A percentile compares a stretch with the other conserved stretches of the same genome.
phyloP scores from a whole-genome alignment of 2,329 filamentous ascomycete genomes.

The Curvularia verruculosa region DNA sequence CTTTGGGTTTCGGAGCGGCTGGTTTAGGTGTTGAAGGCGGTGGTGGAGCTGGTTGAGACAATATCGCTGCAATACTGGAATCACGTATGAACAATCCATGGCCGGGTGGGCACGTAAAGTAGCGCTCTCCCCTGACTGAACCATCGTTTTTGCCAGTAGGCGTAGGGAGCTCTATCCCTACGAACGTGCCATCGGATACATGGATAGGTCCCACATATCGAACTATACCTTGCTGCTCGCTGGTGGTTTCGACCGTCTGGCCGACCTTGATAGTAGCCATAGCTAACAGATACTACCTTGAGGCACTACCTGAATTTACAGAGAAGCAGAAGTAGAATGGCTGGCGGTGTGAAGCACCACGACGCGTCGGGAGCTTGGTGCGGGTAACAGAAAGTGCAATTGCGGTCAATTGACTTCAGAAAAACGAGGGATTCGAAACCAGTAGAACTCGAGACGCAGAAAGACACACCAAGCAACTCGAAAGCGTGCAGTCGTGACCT shows the following conservation, averaged over 20 bases:
- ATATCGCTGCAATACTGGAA: conserved; percentile 65
- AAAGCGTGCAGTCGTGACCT: conserved; percentile 5
- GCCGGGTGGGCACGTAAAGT: conserved; percentile 77
- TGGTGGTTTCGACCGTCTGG: conserved; percentile 77
- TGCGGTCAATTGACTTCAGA: conserved; percentile 13
- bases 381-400: conserved; percentile 5
- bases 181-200: conserved; percentile 86
- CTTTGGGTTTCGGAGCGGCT: conserved; percentile 18
- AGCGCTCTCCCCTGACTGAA: conserved; percentile 82
- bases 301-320: not conserved
- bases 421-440: conserved; percentile 12
- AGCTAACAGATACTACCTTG: conserved; percentile 12
- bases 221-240: conserved; percentile 77
- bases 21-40: conserved; percentile 14
- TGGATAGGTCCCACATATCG: conserved; percentile 80
- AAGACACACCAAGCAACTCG: conserved; percentile 6
- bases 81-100: conserved; percentile 88
- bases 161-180: conserved; percentile 86
- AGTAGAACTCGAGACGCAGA: conserved; percentile 13
- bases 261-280: conserved; percentile 56
- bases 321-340: conserved; percentile 5
- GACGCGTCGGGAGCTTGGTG: conserved; percentile 21
- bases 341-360: conserved; percentile 12
- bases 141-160: conserved; percentile 92
- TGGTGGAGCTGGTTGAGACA: conserved; percentile 52